Evolutionary conservation across 495 filamentous ascomycete species (phyloP), one percentile per base, ranked within the genome.

Genomic region (Rhypophila decipiens): DNA sequence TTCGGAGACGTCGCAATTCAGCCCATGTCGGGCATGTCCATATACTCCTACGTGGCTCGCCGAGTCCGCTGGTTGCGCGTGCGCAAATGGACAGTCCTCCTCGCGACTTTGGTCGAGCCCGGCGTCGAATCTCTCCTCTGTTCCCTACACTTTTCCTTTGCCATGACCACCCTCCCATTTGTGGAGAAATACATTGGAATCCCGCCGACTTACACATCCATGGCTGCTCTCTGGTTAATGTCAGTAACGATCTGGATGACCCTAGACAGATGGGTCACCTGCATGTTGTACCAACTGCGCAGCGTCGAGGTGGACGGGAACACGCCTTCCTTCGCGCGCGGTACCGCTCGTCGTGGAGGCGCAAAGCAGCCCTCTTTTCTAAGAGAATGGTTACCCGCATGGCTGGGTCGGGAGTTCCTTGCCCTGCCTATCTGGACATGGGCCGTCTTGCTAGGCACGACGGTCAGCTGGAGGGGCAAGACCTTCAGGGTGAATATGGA

Each of bases 81-180:
- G 3, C 75, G 94, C 24, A 99, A 97, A 60, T 99, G 87, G 73
- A 96, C 90, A 4, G 91, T 96, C 24, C 71, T 86, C 15, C 72
- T 85, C 0, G 94, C 94, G 0, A 96, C 94, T 0, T 69, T 96
- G 1, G 84, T 96, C n/a, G 94, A 99, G 55, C 91, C 90, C 0
- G 90, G 88, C 2, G 93, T 93, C 2, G 94, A 97, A 66, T 85
- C 82, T n/a, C 68, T 97, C 11, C 57, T 96, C 0, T 93, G 88
- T 64, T 88, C 82, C 13, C 60, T 83, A 2, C 87, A 95, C 57
- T 82, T 90, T 21, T 79, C 86, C 0, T 96, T 81, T 62, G 89
- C 80, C 0, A 50, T 87, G 18, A 95, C 86, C 0, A 87, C 84
- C 0, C 58, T 95, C 8, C 79, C 86, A 0, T 83, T 72, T 61